Evolutionary conservation across 768 basidiomycete species (phyloP).

Genomic region (Gelatoporia subvermispora): DNA sequence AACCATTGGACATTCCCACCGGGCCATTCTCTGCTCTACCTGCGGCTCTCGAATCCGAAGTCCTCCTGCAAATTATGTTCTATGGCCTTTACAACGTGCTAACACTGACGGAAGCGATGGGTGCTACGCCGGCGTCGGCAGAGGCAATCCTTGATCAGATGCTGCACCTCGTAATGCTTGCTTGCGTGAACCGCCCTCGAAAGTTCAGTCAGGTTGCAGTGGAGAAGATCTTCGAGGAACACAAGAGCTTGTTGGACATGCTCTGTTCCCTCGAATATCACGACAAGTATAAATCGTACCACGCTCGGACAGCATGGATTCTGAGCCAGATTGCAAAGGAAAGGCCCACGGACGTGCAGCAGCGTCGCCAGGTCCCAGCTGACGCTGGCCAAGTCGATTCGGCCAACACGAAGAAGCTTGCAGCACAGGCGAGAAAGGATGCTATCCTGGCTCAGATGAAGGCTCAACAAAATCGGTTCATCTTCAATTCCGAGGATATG

Average conservation of each 20-base stretch:
- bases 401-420: conserved; percentile 72
- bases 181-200: conserved; percentile 62
- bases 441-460: conserved; percentile 96
- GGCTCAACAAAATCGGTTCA: conserved; percentile 83
- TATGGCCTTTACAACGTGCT: conserved; percentile 76
- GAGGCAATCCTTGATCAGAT: conserved; percentile 90
- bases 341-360: conserved; percentile 52
- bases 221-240: conserved; percentile 50
- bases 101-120: conserved; percentile 53
- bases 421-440: conserved; percentile 87
- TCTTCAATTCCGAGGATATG: conserved; percentile 68
- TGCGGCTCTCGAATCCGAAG: conserved; percentile 61
- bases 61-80: conserved; percentile 77
- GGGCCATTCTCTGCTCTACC: conserved; percentile 70
- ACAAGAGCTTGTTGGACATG: conserved; percentile 61
- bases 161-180: conserved; percentile 83
- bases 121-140: conserved; percentile 63
- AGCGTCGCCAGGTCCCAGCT: conserved; percentile 41
- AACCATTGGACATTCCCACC: conserved; percentile 52
- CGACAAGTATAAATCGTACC: conserved; percentile 70
- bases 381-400: conserved; percentile 38
- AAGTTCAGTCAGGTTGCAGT: conserved; percentile 59
- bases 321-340: conserved; percentile 53
- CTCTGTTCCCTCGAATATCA: conserved; percentile 76
- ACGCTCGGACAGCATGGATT: conserved; percentile 71